phyloP scores from a whole-genome alignment of 352 stramenopile genomes.

The Phytopythium chamaehyphon region DNA sequence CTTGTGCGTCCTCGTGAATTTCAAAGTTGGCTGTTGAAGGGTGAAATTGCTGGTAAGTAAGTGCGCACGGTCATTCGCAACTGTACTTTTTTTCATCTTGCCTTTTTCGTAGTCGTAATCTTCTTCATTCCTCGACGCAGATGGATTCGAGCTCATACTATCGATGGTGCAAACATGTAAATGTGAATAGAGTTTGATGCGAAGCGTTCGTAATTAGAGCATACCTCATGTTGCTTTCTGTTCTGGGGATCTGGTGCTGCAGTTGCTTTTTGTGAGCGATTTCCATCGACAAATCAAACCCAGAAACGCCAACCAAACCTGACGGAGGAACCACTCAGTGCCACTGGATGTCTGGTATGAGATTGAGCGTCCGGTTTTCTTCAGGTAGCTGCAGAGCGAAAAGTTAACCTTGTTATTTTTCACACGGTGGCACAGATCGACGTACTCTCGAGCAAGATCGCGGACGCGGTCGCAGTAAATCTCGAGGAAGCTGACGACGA shows the following conservation, averaged over 20 bases:
- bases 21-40: slow-evolving; percentile 74
- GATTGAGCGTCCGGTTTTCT: slow-evolving; percentile 56
- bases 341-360: slow-evolving; percentile 80
- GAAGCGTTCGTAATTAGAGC: too few species aligned
- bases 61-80: background rate
- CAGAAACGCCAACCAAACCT: slow-evolving; percentile 25
- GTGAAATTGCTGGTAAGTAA: background rate
- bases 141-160: slow-evolving; percentile 58
- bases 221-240: slow-evolving; percentile 30
- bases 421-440: too few species aligned
- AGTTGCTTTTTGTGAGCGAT: background rate
- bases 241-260: slow-evolving; percentile 63
- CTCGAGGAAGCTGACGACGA: slow-evolving; percentile 91
- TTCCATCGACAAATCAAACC: background rate
- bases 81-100: slow-evolving; percentile 10
- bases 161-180: background rate
- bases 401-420: too few species aligned
- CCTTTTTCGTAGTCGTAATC: slow-evolving; percentile 84
- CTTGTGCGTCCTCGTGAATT: slow-evolving; percentile 91
- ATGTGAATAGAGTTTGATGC: too few species aligned
- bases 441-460: slow-evolving; percentile 87
- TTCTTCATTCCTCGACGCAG: slow-evolving; percentile 35
- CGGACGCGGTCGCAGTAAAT: slow-evolving; percentile 93
- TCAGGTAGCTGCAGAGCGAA: slow-evolving; percentile 56
- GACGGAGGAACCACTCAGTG: slow-evolving; percentile 77